A percentile compares a stretch with the other conserved stretches of the same genome.
Evolutionary conservation across 2,329 filamentous ascomycete species (phyloP).

Genomic region (Thielaviopsis populi): DNA sequence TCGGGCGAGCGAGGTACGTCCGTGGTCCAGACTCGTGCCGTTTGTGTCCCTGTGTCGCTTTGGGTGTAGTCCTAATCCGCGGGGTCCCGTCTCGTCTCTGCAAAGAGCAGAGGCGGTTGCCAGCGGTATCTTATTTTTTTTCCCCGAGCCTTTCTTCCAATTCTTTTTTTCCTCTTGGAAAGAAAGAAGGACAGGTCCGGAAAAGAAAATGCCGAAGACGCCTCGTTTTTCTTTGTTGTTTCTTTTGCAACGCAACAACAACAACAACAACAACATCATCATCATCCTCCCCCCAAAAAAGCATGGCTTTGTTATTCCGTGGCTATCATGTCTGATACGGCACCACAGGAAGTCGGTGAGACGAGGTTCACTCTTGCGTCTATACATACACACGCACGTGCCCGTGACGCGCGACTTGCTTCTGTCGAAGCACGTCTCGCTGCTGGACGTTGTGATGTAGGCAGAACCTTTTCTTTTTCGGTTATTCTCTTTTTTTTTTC

Average conservation of each 20-base stretch:
- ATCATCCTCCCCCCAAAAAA: background rate
- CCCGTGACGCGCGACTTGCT: background rate
- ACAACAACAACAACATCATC: too few species aligned
- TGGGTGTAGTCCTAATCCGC: too few species aligned
- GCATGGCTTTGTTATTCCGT: constrained; percentile 1
- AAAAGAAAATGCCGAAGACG: too few species aligned
- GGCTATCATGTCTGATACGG: constrained; percentile 1
- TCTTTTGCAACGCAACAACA: background rate
- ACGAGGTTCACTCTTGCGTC: background rate
- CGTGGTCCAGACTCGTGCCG: too few species aligned
- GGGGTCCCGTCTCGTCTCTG: too few species aligned
- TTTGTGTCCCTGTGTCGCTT: too few species aligned
- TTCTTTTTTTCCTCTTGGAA: too few species aligned
- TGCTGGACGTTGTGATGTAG: too few species aligned
- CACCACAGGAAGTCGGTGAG: background rate
- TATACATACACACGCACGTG: background rate
- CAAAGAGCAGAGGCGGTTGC: too few species aligned
- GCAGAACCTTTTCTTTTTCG: background rate
- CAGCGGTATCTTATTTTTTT: too few species aligned
- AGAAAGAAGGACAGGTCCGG: too few species aligned
- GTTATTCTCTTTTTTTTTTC: constrained; percentile 6
- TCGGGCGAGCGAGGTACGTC: too few species aligned
- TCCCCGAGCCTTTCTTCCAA: background rate
- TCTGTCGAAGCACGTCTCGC: background rate
- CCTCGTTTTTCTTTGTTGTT: background rate